Conservation (phyloP, 2,329 filamentous ascomycete genomes). For the Colletotrichum viniferum region DNA sequence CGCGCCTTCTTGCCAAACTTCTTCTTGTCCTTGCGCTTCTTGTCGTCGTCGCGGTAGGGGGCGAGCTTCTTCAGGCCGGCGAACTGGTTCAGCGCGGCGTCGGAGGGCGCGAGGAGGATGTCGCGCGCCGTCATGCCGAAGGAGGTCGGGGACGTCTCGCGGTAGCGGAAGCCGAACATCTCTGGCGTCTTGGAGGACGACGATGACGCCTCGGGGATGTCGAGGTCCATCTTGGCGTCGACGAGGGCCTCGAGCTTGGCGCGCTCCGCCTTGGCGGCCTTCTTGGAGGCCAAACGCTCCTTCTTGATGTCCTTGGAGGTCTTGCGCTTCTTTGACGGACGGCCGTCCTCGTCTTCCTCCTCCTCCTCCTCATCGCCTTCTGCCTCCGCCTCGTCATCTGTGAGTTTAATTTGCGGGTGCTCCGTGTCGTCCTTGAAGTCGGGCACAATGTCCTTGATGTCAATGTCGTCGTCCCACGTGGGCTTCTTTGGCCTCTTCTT, state of each 20-base stretch:
- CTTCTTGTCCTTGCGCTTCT: conserved; percentile 90
- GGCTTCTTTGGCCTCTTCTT: conserved; percentile 78
- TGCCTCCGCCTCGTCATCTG: conserved; percentile 51
- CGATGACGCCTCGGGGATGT: conserved; percentile 56
- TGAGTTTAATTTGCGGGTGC: conserved; percentile 58
- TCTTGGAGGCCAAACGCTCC: conserved; percentile 64
- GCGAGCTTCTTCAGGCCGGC: conserved; percentile 95
- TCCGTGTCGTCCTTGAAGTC: conserved; percentile 75
- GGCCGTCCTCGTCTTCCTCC: conserved; percentile 46
- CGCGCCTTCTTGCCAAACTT: conserved; percentile 90
- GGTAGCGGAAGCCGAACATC: conserved; percentile 75
- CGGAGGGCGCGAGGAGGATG: conserved; percentile 86
- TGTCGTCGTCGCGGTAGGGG: conserved; percentile 83
- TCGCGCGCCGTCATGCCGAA: conserved; percentile 91
- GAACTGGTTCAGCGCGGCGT: conserved; percentile 85
- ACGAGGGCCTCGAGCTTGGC: conserved; percentile 85
- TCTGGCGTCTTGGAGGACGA: conserved; percentile 45
- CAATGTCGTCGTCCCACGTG: conserved; percentile 95
- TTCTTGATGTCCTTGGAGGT: conserved; percentile 65
- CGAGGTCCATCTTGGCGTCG: conserved; percentile 79
- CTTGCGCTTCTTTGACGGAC: conserved; percentile 60
- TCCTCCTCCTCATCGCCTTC: conserved; percentile 38
- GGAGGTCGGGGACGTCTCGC: conserved; percentile 87
- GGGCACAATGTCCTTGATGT: conserved; percentile 90
- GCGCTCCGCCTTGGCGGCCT: conserved; percentile 79